These are phyloP conservation scores for Fonsecaea multimorphosa DNA, from an alignment of 2,329 filamentous ascomycete genomes.

Conservation along the genomic window DNA sequence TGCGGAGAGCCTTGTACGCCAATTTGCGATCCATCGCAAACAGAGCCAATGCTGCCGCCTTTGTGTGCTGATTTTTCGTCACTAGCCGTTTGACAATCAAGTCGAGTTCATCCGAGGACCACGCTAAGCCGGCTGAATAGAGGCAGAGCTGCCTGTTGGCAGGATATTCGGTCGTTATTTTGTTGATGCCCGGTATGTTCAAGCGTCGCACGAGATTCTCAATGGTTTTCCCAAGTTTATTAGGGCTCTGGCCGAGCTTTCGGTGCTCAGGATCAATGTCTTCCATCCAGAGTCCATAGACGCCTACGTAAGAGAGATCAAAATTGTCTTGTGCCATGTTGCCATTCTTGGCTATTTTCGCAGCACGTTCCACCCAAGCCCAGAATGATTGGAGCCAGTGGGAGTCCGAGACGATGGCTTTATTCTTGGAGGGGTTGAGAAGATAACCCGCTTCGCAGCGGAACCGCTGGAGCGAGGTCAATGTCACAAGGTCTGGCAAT, in stretches of 20 bases:
- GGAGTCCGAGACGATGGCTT: conserved; percentile 61
- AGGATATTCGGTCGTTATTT: conserved; percentile 58
- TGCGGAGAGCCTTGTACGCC: conserved; percentile 62
- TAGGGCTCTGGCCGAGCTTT: conserved; percentile 30
- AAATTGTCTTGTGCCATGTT: conserved; percentile 63
- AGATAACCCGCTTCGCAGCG: conserved; percentile 63
- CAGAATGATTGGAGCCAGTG: conserved; percentile 64
- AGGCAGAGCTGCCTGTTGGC: conserved; percentile 67
- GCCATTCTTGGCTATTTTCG: conserved; percentile 50
- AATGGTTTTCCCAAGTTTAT: conserved; percentile 48
- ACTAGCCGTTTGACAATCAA: conserved; percentile 59
- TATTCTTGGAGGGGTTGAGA: conserved; percentile 62
- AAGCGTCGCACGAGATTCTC: conserved; percentile 58
- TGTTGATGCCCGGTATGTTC: conserved; percentile 59
- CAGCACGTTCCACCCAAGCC: conserved; percentile 62
- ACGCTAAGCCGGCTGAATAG: conserved; percentile 64
- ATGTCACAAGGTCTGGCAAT: conserved; percentile 49
- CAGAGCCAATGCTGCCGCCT: conserved; percentile 67
- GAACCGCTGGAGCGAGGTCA: conserved; percentile 52
- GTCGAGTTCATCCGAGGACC: conserved; percentile 58
- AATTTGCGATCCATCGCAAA: conserved; percentile 66
- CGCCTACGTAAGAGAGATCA: conserved; percentile 67
- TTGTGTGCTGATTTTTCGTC: conserved; percentile 62
- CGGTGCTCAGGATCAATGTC: conserved; percentile 51
- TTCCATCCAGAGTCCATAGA: conserved; percentile 64